Evolutionary conservation across 805 yeast genomes (phyloP), one percentile per base, ranked within the genome.

Genomic region (Cephaloascus albidus): DNA sequence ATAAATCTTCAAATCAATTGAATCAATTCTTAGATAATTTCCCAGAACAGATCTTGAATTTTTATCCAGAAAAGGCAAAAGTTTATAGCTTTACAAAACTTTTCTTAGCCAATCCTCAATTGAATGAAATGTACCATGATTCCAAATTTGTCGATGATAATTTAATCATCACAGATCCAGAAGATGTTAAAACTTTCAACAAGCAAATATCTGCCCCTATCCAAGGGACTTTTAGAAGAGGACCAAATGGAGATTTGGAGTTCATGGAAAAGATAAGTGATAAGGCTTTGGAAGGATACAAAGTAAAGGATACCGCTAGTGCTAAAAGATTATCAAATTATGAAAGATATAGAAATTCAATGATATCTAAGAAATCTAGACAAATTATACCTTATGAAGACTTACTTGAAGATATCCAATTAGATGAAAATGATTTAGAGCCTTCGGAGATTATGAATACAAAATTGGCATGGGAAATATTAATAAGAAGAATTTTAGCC

Each of bases 1-100:
- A 60, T 39, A 39, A 42, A 12, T 43, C 41, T n/a, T 39, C 36
- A 37, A 36, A 42, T n/a, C 52, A 55, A 32, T 30, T 63, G 33
- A 46, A 38, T 41, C 38, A 48, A 23, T 61, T 47, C 38, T 42
- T 52, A 16, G 33, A 31, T 31, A 6, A 15, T 31, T 31, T 31
- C 15, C 33, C 33, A 6, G 33, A 31, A 31, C 10, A 8, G 8
- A 15, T 31, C 16, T 31, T 31, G 18, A 31, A 31, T 15, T 31
- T 31, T 16, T 31, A n/a, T 14, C 33, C 33, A n/a, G 15, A 14
- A 14, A 31, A 31, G 14, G 33, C 18, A 6, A 16, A 14, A 31
- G 33, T 31, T 31, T 31, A 31, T n/a, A 23, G 12, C 28, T 23
- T 23, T 12, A 23, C 10, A 8, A 12, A 12, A 8, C 6, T 23